Evolutionary conservation across 257 asterid genomes (phyloP).

Genomic region (Salvia hispanica): DNA sequence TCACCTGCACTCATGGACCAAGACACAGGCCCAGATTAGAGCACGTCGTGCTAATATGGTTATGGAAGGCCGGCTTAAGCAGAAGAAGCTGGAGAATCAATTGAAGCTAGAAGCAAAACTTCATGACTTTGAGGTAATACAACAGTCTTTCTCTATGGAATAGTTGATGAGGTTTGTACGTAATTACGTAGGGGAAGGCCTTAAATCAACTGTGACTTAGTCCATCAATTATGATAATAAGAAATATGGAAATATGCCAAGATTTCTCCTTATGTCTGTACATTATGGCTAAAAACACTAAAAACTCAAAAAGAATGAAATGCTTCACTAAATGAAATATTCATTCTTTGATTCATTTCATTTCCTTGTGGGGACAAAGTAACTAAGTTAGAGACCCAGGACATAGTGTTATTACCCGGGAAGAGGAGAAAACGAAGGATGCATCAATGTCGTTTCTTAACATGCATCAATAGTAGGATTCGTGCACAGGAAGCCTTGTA

Average conservation of each 20-base stretch:
- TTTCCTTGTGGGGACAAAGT: neutral
- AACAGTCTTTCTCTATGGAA: neutral
- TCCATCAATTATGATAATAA: no score
- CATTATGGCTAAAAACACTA: no score
- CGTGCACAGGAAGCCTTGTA: neutral
- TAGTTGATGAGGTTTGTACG: no score
- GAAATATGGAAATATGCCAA: no score
- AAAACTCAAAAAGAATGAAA: no score
- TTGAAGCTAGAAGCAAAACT: conserved; percentile 84
- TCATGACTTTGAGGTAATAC: conserved; percentile 78
- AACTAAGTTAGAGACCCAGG: neutral
- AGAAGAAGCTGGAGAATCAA: conserved; percentile 77
- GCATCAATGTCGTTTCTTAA: neutral
- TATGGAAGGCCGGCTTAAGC: conserved; percentile 68
- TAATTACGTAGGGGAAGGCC: no score
- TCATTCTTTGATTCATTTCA: neutral
- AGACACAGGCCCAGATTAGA: conserved; percentile 68
- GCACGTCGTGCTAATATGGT: conserved; percentile 78
- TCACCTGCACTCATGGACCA: conserved; percentile 75
- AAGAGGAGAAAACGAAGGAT: neutral
- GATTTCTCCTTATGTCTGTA: no score
- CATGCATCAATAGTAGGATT: neutral
- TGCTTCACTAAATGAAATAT: neutral
- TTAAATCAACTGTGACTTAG: no score
- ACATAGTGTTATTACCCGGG: neutral